phyloP scores from a whole-genome alignment of 2,329 filamentous ascomycete genomes.

The Mycocentrospora acerina region DNA sequence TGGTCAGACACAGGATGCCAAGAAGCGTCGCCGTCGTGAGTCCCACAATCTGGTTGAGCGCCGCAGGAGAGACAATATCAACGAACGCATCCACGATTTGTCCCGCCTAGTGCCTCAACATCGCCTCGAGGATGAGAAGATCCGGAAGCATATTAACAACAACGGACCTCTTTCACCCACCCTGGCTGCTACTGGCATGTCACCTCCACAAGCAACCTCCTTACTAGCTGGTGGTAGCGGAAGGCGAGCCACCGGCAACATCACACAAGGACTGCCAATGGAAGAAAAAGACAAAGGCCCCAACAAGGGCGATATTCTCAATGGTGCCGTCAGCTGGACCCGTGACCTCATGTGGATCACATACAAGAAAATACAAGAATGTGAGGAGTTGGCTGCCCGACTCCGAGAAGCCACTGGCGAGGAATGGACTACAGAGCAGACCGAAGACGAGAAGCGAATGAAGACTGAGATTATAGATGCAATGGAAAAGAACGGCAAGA shows the following conservation, averaged over 20 bases:
- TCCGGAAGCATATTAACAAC: slow-evolving; percentile 90
- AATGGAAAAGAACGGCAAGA: slow-evolving; percentile 74
- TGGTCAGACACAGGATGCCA: slow-evolving; percentile 82
- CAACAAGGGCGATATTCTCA: slow-evolving; percentile 98
- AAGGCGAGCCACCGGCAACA: slow-evolving; percentile 78
- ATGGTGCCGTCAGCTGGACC: slow-evolving; percentile 95
- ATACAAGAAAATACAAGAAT: slow-evolving; percentile 83
- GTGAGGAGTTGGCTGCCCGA: slow-evolving; percentile 77
- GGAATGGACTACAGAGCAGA: slow-evolving; percentile 49
- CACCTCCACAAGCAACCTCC: slow-evolving; percentile 78
- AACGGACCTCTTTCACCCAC: slow-evolving; percentile 87
- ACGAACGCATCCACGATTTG: slow-evolving; percentile 95
- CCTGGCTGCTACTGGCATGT: slow-evolving; percentile 68
- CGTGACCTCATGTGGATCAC: slow-evolving; percentile 97
- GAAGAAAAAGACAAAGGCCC: slow-evolving; percentile 99
- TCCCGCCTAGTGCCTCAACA: slow-evolving; percentile 91
- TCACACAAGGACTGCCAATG: slow-evolving; percentile 86
- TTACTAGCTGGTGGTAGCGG: slow-evolving; percentile 83
- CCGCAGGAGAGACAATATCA: slow-evolving; percentile 94
- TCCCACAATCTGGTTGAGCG: slow-evolving; percentile 97
- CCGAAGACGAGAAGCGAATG: slow-evolving; percentile 94
- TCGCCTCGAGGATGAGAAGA: slow-evolving; percentile 93
- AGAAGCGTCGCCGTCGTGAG: slow-evolving; percentile 85
- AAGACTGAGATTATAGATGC: slow-evolving; percentile 87
- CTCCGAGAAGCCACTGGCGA: slow-evolving; percentile 52